Base-by-base conservation (phyloP, 306 rosid species). In the Chamaecrista fasciculata region DNA sequence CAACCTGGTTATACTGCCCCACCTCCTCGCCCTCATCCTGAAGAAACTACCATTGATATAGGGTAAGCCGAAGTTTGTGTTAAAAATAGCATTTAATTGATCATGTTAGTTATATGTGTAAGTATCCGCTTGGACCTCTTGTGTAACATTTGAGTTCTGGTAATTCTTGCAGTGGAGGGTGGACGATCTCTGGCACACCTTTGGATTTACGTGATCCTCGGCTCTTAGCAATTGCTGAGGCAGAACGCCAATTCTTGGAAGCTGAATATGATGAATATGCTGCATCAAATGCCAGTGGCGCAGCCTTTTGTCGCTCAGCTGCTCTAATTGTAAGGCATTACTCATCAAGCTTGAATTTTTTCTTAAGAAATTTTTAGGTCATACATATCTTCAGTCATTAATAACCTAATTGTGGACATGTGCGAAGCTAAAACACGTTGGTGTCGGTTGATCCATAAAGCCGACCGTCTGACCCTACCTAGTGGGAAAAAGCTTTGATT, bases 151-250 rank as follows among this genome's bases (percentile, higher is more conserved):
- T 40, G 50, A n/a, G n/a, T 40, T 56, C 4, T 66, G 59, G 49
- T 55, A 4, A 36, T 70, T 76, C 70, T 68, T 76, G 28, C 82
- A 88, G 96, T 47, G 97, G 97, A 70, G 97, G 97, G 75, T 95
- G 99, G 99, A 89, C 99, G 52, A 84, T 95, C 63, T 87, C 99
- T 75, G 97, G 97, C 47, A 80, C 97, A 11, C 99, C 99, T 53
- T 86, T 95, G 91, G 96, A 88, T 82, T 81, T 95, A 85, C 89
- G 82, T 5, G 97, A 95, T 86, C 97, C 99, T 71, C 91, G 96
- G 40, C 86, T 95, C 31, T 71, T 91, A 83, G 94, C 99, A 23
- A 89, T 95, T 83, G 88, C 99, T n/a, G 99, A 91, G 76, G 96
- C 99, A 37, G 97, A 95, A 21, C 96, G 89, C 43, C 94, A 87